A percentile compares a stretch with the other conserved stretches of the same genome.
These are phyloP conservation scores for Hygrophorus pudorinus DNA, from an alignment of 768 basidiomycete species.

Conservation along the genomic window DNA sequence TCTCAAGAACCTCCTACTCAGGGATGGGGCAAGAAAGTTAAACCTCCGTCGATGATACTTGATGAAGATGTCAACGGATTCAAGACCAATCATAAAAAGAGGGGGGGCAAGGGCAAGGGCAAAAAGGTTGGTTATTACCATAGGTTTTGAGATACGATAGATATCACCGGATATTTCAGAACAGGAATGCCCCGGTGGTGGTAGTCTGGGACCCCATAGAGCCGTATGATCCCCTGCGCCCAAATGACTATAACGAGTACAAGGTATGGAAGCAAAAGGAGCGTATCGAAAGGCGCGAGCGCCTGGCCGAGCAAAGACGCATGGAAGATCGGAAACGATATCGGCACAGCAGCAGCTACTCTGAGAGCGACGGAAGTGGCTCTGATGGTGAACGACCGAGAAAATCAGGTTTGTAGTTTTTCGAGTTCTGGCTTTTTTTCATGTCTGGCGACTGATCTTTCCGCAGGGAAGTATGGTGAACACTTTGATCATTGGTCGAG, in stretches of 20 bases:
- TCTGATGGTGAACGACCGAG: conserved; percentile 61
- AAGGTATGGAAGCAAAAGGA: conserved; percentile 73
- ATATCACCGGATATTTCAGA: conserved; percentile 25
- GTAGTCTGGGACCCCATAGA: conserved; percentile 71
- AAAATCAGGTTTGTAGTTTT: conserved; percentile 47
- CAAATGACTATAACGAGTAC: conserved; percentile 86
- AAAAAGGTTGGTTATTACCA: conserved; percentile 43
- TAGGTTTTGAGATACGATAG: neutral
- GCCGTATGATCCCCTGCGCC: conserved; percentile 70
- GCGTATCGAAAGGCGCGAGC: conserved; percentile 62
- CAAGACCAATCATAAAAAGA: conserved; percentile 47
- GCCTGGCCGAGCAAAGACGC: conserved; percentile 49
- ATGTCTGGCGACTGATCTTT: conserved; percentile 7
- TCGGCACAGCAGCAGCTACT: conserved; percentile 48
- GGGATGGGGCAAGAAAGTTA: conserved; percentile 83
- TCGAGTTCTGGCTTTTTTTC: neutral
- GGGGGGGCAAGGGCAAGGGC: conserved; percentile 42
- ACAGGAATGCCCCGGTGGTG: conserved; percentile 45
- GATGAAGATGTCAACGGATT: conserved; percentile 87
- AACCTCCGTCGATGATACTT: conserved; percentile 83
- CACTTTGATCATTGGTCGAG: conserved; percentile 46
- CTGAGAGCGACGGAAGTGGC: conserved; percentile 52
- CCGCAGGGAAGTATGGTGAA: conserved; percentile 39
- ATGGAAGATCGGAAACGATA: conserved; percentile 48
- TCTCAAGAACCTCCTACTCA: conserved; percentile 32